phyloP scores from a whole-genome alignment of 106 monocot genomes.

The Dioscorea dumetorum region DNA sequence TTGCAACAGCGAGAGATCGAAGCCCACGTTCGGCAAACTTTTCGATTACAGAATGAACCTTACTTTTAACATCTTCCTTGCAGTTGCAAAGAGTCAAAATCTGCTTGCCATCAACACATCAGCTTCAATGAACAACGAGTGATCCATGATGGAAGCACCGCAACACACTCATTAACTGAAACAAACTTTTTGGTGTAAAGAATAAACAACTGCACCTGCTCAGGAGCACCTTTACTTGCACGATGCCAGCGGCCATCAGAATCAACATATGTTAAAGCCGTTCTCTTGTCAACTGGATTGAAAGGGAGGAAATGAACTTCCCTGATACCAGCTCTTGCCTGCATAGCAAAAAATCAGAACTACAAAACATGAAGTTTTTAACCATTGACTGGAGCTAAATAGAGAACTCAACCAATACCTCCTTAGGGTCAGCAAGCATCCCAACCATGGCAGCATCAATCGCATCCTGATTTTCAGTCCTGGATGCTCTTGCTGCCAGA shows the following conservation, averaged over 20 bases:
- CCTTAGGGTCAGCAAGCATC: constrained; percentile 98
- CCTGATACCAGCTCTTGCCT: constrained; percentile 94
- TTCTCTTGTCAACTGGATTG: constrained; percentile 96
- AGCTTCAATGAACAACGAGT: background rate
- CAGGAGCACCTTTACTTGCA: constrained; percentile 93
- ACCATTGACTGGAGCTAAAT: background rate
- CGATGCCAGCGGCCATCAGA: constrained; percentile 77
- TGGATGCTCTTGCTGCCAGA: constrained; percentile 83
- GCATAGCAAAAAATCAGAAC: background rate
- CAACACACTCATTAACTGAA: background rate
- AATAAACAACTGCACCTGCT: constrained; percentile 48
- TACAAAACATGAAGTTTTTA: background rate
- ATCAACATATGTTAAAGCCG: constrained; percentile 90
- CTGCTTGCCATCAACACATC: constrained; percentile 18
- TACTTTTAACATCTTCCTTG: constrained; percentile 53
- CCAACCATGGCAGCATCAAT: constrained; percentile 97
- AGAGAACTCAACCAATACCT: constrained; percentile 36
- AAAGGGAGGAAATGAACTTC: constrained; percentile 95
- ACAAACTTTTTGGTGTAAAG: background rate
- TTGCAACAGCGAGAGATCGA: constrained; percentile 55
- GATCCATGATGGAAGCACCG: background rate
- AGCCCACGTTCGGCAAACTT: constrained; percentile 79
- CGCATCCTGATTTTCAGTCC: constrained; percentile 93
- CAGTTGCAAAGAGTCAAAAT: constrained; percentile 66
- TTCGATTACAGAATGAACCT: constrained; percentile 60